Conservation (phyloP, 352 stramenopile species). For the Globisporangium iwayamae region DNA sequence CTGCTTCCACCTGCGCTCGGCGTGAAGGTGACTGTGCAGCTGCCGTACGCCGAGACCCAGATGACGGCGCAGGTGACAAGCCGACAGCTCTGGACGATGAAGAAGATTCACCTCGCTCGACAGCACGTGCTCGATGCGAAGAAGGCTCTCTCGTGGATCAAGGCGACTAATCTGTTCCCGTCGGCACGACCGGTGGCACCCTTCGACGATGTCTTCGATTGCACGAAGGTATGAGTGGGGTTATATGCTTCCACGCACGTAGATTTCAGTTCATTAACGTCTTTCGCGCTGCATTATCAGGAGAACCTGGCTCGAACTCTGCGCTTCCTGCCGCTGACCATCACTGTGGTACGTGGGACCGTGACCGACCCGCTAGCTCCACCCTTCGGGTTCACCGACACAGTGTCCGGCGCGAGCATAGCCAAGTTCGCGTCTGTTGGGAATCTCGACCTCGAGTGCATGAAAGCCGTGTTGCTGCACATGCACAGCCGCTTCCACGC, state of each 20-base stretch:
- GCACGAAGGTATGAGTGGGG: background rate
- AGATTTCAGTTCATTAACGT: background rate
- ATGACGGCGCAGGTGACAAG: background rate
- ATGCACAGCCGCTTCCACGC: slow-evolving; percentile 8
- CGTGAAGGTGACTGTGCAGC: slow-evolving; percentile 3
- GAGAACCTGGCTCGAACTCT: background rate
- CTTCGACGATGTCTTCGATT: slow-evolving; percentile 6
- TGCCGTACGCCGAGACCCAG: background rate
- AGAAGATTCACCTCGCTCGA: background rate
- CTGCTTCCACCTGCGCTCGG: background rate
- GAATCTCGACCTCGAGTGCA: slow-evolving; percentile 5
- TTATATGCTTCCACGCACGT: background rate
- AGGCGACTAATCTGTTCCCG: background rate
- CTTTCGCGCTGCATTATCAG: background rate
- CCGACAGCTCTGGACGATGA: slow-evolving; percentile 4
- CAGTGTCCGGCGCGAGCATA: slow-evolving; percentile 1
- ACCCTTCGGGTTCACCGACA: slow-evolving; percentile 7
- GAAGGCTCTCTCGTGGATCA: slow-evolving; percentile 1
- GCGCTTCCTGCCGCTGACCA: slow-evolving; percentile 1
- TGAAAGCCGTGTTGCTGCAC: slow-evolving; percentile 7
- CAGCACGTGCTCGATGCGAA: background rate
- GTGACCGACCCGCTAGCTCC: background rate
- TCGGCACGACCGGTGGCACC: background rate
- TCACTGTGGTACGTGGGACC: background rate
- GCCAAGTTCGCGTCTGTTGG: background rate